Evolutionary conservation across 108 stramenopile genomes (phyloP).

Genomic region (Poteriospumella lacustris): DNA sequence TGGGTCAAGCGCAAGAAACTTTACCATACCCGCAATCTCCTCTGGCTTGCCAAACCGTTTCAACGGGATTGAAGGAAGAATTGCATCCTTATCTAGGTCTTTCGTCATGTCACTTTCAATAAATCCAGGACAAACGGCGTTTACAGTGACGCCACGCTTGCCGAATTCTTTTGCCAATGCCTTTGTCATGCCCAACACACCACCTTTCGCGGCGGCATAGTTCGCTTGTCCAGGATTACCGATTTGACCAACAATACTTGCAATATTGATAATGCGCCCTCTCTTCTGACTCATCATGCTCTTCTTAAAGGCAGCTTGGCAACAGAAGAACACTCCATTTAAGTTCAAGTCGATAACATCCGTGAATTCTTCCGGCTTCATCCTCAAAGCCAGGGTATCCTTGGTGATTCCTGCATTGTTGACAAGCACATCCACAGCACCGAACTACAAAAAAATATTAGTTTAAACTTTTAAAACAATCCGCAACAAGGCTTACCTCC

Average conservation of each 20-base stretch:
- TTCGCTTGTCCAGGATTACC: conserved; percentile 73
- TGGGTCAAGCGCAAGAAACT: conserved; percentile 81
- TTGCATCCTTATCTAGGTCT: conserved; percentile 28
- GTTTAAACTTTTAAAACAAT: conserved; percentile 54
- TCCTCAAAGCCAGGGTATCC: conserved; percentile 75
- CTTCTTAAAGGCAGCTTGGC: conserved; percentile 78
- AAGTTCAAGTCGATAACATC: conserved; percentile 88
- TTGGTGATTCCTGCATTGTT: conserved; percentile 95
- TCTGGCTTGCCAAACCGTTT: conserved; percentile 46
- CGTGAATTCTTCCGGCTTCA: conserved; percentile 90
- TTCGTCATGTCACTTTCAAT: conserved; percentile 57
- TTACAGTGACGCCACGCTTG: conserved; percentile 45
- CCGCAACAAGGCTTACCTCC: conserved; percentile 22
- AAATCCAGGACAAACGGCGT: conserved; percentile 58
- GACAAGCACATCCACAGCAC: conserved; percentile 77
- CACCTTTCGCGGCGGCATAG: conserved; percentile 59
- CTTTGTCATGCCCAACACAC: conserved; percentile 52
- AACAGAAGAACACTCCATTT: conserved; percentile 87
- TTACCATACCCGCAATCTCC: conserved; percentile 43
- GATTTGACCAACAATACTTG: conserved; percentile 89
- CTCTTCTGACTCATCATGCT: conserved; percentile 75
- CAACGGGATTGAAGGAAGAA: conserved; percentile 25
- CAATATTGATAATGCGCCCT: conserved; percentile 94
- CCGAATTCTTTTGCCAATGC: conserved; percentile 52
- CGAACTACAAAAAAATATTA: conserved; percentile 65